These are phyloP conservation scores for Botrytis hyacinthi DNA, from an alignment of 2,329 filamentous ascomycete genomes.

Conservation along the genomic window DNA sequence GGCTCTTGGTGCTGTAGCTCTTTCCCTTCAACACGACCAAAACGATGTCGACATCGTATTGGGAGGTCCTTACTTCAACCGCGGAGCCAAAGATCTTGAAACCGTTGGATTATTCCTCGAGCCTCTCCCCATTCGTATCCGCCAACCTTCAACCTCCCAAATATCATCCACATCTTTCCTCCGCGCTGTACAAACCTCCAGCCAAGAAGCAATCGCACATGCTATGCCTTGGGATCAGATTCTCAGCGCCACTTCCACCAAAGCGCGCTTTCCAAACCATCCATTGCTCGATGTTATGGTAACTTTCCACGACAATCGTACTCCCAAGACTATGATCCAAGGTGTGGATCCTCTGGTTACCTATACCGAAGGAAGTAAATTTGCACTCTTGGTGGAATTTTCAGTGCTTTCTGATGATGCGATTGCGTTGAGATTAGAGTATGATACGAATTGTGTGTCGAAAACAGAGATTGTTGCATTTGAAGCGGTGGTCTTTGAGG, in stretches of 20 bases:
- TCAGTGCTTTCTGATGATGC: neutral
- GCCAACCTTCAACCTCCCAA: neutral
- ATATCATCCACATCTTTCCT: neutral
- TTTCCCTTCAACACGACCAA: constrained; percentile 3
- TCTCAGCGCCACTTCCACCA: constrained; percentile 27
- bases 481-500: constrained; percentile 1
- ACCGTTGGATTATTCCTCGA: constrained; percentile 25
- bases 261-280: constrained; percentile 24
- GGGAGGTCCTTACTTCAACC: constrained; percentile 37
- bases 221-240: constrained; percentile 38
- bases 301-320: constrained; percentile 28
- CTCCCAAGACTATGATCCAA: neutral
- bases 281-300: constrained; percentile 34
- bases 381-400: constrained; percentile 4
- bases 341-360: constrained; percentile 3
- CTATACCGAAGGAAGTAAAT: constrained; percentile 15
- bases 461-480: neutral
- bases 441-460: constrained; percentile 7
- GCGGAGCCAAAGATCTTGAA: constrained; percentile 30
- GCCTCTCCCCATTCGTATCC: constrained; percentile 16
- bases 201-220: constrained; percentile 35
- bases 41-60: constrained; percentile 31
- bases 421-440: constrained; percentile 1
- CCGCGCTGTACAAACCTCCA: constrained; percentile 27
- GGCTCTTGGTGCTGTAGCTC: constrained; percentile 19